A percentile compares a stretch with the other conserved stretches of the same genome.
These are phyloP conservation scores for Rhododendron simsii DNA, from an alignment of 148 eudicot species.

Conservation along the genomic window DNA sequence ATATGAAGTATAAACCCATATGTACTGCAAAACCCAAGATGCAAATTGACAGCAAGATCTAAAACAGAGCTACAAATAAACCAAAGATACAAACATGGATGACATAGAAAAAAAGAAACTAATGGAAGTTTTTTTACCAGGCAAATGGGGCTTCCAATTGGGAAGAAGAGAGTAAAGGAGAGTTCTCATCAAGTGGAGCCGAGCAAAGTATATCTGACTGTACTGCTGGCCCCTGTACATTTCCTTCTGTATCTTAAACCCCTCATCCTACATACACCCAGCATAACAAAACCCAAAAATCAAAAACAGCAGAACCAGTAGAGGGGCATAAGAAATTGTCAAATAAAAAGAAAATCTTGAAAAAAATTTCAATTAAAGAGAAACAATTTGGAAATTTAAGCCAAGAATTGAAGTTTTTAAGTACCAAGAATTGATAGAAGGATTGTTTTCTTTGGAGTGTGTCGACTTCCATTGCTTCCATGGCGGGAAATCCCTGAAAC, in stretches of 20 bases:
- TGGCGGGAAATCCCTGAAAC: slow-evolving; percentile 44
- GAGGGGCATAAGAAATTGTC: neutral
- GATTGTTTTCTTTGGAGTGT: slow-evolving; percentile 58
- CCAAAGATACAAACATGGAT: neutral
- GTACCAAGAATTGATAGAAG: slow-evolving; percentile 52
- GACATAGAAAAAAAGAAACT: neutral
- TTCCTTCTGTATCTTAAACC: slow-evolving; percentile 63
- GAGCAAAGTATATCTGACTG: slow-evolving; percentile 82
- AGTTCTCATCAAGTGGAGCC: slow-evolving; percentile 77
- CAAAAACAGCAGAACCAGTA: neutral
- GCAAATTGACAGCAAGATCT: neutral
- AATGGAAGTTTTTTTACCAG: slow-evolving; percentile 37
- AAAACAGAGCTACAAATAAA: neutral
- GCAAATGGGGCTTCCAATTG: slow-evolving; percentile 75
- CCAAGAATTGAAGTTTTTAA: neutral
- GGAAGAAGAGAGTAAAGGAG: slow-evolving; percentile 82
- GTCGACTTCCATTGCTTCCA: slow-evolving; percentile 60
- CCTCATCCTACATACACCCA: slow-evolving; percentile 44
- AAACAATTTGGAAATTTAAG: too few species aligned
- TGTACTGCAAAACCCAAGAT: neutral
- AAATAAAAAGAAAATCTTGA: neutral
- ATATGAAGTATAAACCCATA: neutral
- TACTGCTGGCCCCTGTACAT: slow-evolving; percentile 88
- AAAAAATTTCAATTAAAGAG: neutral
- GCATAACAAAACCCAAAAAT: too few species aligned